phyloP scores from a whole-genome alignment of 371 early-diverging fungal species.

The Apophysomyces sp. region DNA sequence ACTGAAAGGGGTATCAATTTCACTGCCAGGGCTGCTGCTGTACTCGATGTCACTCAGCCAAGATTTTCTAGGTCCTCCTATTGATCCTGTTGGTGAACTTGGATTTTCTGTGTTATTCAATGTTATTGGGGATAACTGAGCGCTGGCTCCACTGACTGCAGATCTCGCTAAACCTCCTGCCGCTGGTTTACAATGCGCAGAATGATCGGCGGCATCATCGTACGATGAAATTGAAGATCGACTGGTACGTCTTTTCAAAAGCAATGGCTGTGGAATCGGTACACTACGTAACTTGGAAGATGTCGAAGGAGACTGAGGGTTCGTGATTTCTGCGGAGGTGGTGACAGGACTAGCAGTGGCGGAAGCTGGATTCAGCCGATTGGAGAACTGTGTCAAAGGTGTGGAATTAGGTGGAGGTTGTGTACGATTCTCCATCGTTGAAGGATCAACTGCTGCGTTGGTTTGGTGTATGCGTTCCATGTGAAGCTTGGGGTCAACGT shows the following conservation, averaged over 20 bases:
- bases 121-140: constrained; percentile 4
- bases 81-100: not conserved
- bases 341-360: constrained; percentile 2
- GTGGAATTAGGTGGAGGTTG: not conserved
- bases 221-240: constrained; percentile 29
- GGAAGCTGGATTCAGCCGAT: not conserved
- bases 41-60: constrained; percentile 13
- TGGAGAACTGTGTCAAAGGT: not conserved
- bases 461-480: not conserved
- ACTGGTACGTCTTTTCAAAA: constrained; percentile 24
- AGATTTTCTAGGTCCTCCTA: not conserved
- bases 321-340: constrained; percentile 7
- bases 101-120: not conserved
- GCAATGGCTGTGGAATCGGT: constrained; percentile 30
- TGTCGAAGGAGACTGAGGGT: constrained; percentile 13
- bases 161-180: not conserved
- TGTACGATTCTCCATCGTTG: not conserved
- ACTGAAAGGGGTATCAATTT: constrained; percentile 4
- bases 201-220: constrained; percentile 10
- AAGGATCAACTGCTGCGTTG: not conserved
- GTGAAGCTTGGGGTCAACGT: not conserved
- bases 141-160: constrained; percentile 1
- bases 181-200: not conserved
- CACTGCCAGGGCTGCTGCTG: constrained; percentile 21
- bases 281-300: constrained; percentile 23